phyloP scores from a whole-genome alignment of 257 asterid species.

The Echium plantagineum region DNA sequence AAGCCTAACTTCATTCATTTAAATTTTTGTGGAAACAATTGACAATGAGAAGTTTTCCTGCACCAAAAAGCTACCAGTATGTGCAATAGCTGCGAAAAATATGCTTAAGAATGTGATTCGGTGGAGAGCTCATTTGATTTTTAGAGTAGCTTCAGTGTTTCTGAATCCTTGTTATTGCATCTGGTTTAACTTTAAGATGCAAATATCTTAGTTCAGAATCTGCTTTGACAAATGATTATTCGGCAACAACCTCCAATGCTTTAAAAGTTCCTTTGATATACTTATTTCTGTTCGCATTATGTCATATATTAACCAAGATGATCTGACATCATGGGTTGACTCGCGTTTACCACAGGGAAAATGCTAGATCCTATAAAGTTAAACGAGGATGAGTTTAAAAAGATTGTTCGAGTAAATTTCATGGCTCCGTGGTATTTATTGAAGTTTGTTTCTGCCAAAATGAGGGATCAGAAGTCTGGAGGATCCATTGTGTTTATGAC shows the following conservation, averaged over 20 bases:
- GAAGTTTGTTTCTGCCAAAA: conserved; percentile 53
- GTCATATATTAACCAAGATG: background rate
- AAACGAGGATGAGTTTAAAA: conserved; percentile 57
- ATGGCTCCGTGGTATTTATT: conserved; percentile 79
- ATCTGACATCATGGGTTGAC: background rate
- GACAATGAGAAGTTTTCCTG: background rate
- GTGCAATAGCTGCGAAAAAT: background rate
- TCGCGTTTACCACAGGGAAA: conserved; percentile 51
- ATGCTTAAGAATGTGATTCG: background rate
- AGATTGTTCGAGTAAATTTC: conserved; percentile 59
- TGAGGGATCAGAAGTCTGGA: conserved; percentile 76
- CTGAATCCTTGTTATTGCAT: too few species aligned
- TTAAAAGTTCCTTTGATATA: too few species aligned
- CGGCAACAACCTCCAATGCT: background rate
- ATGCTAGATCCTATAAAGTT: conserved; percentile 66
- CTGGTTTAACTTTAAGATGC: too few species aligned
- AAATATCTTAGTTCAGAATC: too few species aligned
- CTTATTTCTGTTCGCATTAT: background rate
- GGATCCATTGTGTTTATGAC: conserved; percentile 79
- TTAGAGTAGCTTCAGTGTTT: too few species aligned
- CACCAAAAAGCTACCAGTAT: too few species aligned
- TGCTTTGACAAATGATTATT: background rate
- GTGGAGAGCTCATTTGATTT: too few species aligned
- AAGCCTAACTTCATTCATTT: background rate
- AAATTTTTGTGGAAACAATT: background rate